A percentile compares a stretch with the other conserved stretches of the same genome.
These are phyloP conservation scores for Pestalotiopsis sp. DNA, from an alignment of 2,329 filamentous ascomycete genomes.

Conservation along the genomic window DNA sequence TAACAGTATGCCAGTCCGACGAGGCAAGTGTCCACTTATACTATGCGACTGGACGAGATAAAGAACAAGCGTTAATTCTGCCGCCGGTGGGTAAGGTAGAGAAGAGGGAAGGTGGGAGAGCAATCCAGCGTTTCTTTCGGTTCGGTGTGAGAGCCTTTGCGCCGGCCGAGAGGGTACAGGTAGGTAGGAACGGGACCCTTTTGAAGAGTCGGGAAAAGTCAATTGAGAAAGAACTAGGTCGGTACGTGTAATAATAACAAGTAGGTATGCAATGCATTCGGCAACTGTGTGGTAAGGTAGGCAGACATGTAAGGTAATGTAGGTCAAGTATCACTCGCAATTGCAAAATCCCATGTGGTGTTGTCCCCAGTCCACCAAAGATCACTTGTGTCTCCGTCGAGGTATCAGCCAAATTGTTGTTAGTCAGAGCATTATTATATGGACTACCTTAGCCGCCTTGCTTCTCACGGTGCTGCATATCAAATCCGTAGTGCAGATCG, in stretches of 20 bases:
- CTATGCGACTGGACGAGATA: neutral
- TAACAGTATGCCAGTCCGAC: neutral
- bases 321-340: neutral
- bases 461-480: too few relatives aligned
- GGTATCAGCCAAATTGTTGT: neutral
- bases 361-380: neutral
- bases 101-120: slow-evolving; percentile 1
- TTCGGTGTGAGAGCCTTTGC: neutral
- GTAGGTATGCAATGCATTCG: neutral
- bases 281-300: too few relatives aligned
- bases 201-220: neutral
- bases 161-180: neutral
- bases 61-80: neutral
- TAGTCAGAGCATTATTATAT: slow-evolving; percentile 4
- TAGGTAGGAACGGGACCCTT: neutral
- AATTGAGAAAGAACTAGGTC: neutral
- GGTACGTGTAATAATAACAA: neutral
- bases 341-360: neutral
- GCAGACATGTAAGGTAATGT: neutral
- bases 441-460: neutral
- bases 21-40: neutral
- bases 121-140: neutral
- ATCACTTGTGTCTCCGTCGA: slow-evolving; percentile 1
- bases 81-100: neutral
- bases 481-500: too few relatives aligned